These are phyloP conservation scores for Akanthomyces dipterigenus DNA, from an alignment of 2,329 filamentous ascomycete species.

Conservation along the genomic window DNA sequence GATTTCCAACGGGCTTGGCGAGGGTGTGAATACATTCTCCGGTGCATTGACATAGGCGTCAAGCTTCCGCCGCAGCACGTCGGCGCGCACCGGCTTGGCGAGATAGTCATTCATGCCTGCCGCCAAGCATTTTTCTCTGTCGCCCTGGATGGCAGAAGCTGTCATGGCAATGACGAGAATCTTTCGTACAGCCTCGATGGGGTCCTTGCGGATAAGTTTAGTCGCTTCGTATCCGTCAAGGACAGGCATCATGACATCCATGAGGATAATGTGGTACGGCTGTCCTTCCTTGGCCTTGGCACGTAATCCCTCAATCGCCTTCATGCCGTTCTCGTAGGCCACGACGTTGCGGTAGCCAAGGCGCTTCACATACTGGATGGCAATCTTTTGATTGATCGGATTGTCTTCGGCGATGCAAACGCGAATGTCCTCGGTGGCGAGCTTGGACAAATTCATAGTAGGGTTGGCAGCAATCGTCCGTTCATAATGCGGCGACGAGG, in stretches of 20 bases:
- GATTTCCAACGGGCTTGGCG: conserved; percentile 17
- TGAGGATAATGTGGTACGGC: conserved; percentile 85
- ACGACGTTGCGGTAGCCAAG: conserved; percentile 76
- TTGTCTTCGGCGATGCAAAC: conserved; percentile 96
- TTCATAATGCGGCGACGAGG: conserved; percentile 27
- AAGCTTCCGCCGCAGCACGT: conserved; percentile 78
- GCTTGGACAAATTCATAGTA: conserved; percentile 60
- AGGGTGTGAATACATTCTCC: conserved; percentile 20
- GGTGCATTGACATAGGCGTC: conserved; percentile 45
- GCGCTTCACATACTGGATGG: conserved; percentile 80
- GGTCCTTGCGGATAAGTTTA: conserved; percentile 69
- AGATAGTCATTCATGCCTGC: conserved; percentile 98
- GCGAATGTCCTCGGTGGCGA: conserved; percentile 71
- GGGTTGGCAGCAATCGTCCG: conserved; percentile 34
- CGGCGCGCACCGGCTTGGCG: conserved; percentile 87
- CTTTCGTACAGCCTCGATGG: conserved; percentile 67
- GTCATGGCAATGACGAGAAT: conserved; percentile 97
- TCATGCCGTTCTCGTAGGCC: conserved; percentile 82
- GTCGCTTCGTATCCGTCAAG: conserved; percentile 91
- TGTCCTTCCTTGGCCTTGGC: conserved; percentile 61
- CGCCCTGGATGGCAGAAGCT: conserved; percentile 86
- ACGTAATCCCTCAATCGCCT: conserved; percentile 80
- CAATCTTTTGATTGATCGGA: conserved; percentile 88
- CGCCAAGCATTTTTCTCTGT: conserved; percentile 90
- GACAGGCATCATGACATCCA: conserved; percentile 96